phyloP scores from a whole-genome alignment of 768 basidiomycete species.

The Rhizopogon roseolus region DNA sequence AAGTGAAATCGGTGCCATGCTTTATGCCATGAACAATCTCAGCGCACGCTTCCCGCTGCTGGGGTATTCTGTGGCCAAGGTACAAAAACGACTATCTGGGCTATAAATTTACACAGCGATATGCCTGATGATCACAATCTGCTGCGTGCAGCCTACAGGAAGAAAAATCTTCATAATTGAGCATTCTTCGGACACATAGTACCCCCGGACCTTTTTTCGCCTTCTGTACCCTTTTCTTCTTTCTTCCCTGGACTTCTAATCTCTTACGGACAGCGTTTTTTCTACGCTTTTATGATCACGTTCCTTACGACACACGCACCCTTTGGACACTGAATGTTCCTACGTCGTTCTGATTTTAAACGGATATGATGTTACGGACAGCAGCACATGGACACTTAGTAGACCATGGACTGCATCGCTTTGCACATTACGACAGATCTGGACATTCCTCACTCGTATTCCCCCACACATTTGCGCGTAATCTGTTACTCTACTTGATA shows the following conservation, averaged over 20 bases:
- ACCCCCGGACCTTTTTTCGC: not conserved
- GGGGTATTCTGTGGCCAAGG: constrained; percentile 24
- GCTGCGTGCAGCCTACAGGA: not conserved
- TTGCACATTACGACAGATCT: constrained; percentile 9
- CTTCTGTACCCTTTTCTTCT: not conserved
- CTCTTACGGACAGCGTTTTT: constrained; percentile 6
- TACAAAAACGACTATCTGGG: constrained; percentile 24
- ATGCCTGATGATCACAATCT: not conserved
- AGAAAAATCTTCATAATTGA: not conserved
- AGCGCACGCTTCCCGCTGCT: constrained; percentile 58
- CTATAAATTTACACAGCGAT: constrained; percentile 1
- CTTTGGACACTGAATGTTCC: not conserved
- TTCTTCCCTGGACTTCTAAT: constrained; percentile 18
- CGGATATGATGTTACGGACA: constrained; percentile 9
- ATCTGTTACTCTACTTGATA: constrained; percentile 23
- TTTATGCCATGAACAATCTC: constrained; percentile 62
- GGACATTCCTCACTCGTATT: constrained; percentile 1
- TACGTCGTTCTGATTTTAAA: not conserved
- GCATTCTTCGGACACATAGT: not conserved
- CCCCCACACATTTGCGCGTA: constrained; percentile 9
- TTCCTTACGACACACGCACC: constrained; percentile 20
- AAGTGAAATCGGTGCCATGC: constrained; percentile 53
- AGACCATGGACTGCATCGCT: constrained; percentile 19
- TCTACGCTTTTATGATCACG: constrained; percentile 12
- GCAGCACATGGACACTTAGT: constrained; percentile 15